These are phyloP conservation scores for Wickerhamiella azyma DNA, from an alignment of 805 yeast species.

Conservation along the genomic window DNA sequence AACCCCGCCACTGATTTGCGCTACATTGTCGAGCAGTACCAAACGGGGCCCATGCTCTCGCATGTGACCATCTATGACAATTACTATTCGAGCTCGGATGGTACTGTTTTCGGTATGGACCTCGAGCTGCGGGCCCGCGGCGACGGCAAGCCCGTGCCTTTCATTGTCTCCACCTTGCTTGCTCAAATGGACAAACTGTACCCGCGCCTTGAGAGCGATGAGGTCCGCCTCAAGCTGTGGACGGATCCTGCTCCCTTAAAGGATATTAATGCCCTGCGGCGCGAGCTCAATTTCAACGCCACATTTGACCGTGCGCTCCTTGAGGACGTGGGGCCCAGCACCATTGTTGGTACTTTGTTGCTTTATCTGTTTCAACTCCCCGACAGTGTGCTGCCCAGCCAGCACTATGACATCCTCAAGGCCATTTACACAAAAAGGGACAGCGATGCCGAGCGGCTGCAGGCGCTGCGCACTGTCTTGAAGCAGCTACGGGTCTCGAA, in stretches of 20 bases:
- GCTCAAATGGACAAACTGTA: slow-evolving; percentile 55
- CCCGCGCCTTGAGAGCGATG: slow-evolving; percentile 53
- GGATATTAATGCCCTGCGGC: slow-evolving; percentile 47
- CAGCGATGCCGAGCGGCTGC: slow-evolving; percentile 32
- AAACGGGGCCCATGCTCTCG: slow-evolving; percentile 66
- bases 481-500: slow-evolving; percentile 55
- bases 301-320: slow-evolving; percentile 22
- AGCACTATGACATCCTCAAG: slow-evolving; percentile 51
- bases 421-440: slow-evolving; percentile 42
- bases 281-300: slow-evolving; percentile 30
- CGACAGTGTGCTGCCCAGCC: slow-evolving; percentile 54
- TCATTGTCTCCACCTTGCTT: slow-evolving; percentile 47
- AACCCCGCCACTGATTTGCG: slow-evolving; percentile 57
- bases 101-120: slow-evolving; percentile 72
- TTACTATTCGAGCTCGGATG: slow-evolving; percentile 52
- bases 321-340: slow-evolving; percentile 35
- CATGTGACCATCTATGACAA: slow-evolving; percentile 62
- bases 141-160: slow-evolving; percentile 62
- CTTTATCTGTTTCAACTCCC: slow-evolving; percentile 70
- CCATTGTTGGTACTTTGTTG: slow-evolving; percentile 55
- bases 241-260: slow-evolving; percentile 46
- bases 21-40: slow-evolving; percentile 49
- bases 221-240: slow-evolving; percentile 57
- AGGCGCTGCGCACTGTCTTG: slow-evolving; percentile 52
- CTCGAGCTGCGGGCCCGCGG: slow-evolving; percentile 54